A percentile compares a stretch with the other conserved stretches of the same genome.
phyloP scores from a whole-genome alignment of 768 basidiomycete species.

The Rhodotorula taiwanensis region DNA sequence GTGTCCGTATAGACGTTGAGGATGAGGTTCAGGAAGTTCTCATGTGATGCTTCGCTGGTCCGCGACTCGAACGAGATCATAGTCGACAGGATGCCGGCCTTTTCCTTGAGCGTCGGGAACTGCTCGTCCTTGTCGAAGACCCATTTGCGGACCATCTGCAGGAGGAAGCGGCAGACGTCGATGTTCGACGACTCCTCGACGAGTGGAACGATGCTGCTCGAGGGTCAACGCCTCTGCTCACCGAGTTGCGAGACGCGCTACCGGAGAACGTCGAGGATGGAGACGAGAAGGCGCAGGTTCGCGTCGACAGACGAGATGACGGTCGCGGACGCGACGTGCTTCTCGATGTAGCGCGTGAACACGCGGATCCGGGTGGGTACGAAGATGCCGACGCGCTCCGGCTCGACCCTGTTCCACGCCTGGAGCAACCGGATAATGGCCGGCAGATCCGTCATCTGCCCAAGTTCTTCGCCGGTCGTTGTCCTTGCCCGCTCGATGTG shows the following conservation, averaged over 20 bases:
- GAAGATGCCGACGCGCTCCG: constrained; percentile 78
- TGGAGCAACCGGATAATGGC: constrained; percentile 81
- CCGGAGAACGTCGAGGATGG: constrained; percentile 81
- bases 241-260: constrained; percentile 69
- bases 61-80: constrained; percentile 64
- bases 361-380: constrained; percentile 68
- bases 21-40: constrained; percentile 77
- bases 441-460: constrained; percentile 62
- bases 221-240: constrained; percentile 74
- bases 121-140: constrained; percentile 71
- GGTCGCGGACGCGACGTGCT: constrained; percentile 59
- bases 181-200: constrained; percentile 82
- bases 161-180: constrained; percentile 70
- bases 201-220: constrained; percentile 68
- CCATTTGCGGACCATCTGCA: constrained; percentile 83
- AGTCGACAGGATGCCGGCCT: constrained; percentile 76
- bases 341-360: constrained; percentile 75
- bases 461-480: constrained; percentile 70
- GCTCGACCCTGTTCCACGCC: constrained; percentile 68
- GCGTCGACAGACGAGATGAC: constrained; percentile 52
- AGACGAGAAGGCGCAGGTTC: constrained; percentile 54
- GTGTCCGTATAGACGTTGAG: constrained; percentile 91
- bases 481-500: constrained; percentile 70
- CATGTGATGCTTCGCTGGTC: constrained; percentile 69
- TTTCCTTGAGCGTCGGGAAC: constrained; percentile 91